Conservation (phyloP, 352 stramenopile species). For the Phytopythium cucurbitacearum region DNA sequence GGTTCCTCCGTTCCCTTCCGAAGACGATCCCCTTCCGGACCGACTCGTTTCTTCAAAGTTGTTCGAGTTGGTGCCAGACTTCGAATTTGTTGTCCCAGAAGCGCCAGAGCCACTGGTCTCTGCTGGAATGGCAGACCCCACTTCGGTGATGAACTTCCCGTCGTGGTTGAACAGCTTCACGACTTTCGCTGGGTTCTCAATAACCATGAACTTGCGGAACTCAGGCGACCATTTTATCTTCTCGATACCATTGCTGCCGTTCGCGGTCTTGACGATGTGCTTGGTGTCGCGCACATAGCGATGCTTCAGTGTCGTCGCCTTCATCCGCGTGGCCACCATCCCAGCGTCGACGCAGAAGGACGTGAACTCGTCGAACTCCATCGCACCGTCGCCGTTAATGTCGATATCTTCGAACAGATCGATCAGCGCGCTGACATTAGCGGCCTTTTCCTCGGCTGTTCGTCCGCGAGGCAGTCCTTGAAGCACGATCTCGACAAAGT, state of each 20-base stretch:
- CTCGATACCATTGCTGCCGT: slow-evolving; percentile 45
- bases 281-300: slow-evolving; percentile 58
- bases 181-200: slow-evolving; percentile 59
- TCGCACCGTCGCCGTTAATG: slow-evolving; percentile 80
- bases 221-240: slow-evolving; percentile 68
- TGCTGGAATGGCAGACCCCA: slow-evolving; percentile 12
- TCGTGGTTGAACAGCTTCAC: slow-evolving; percentile 68
- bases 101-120: no score
- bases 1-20: no score
- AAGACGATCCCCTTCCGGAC: no score
- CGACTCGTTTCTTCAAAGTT: no score
- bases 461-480: slow-evolving; percentile 42
- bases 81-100: no score
- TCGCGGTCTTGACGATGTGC: slow-evolving; percentile 56
- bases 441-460: slow-evolving; percentile 38
- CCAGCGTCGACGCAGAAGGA: slow-evolving; percentile 84
- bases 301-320: slow-evolving; percentile 53
- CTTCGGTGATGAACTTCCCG: slow-evolving; percentile 48
- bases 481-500: slow-evolving; percentile 83
- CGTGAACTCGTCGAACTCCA: slow-evolving; percentile 88
- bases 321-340: slow-evolving; percentile 62
- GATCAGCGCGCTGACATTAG: slow-evolving; percentile 53
- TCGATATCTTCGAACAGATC: slow-evolving; percentile 87
- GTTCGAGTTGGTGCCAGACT: no score
- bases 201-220: slow-evolving; percentile 54